Evolutionary conservation across 495 filamentous ascomycete species (phyloP).

Genomic region (Aspergillus olivimuriae): DNA sequence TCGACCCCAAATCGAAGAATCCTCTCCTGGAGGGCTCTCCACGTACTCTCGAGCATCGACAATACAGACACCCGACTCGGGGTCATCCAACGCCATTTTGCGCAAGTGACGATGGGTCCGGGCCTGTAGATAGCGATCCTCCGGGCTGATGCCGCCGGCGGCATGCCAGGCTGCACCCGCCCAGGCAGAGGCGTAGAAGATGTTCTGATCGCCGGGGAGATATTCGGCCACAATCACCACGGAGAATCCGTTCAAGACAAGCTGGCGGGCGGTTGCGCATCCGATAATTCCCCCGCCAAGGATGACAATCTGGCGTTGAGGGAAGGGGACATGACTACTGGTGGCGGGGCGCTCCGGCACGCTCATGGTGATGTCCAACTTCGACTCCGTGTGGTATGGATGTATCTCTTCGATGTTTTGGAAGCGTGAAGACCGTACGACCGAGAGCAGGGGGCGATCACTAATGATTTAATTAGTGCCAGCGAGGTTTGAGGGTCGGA

Average conservation of each 20-base stretch:
- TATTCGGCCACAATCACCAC: slow-evolving; percentile 37
- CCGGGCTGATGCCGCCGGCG: slow-evolving; percentile 31
- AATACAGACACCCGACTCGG: slow-evolving; percentile 31
- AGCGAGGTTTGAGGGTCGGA: too few relatives aligned
- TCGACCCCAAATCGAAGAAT: slow-evolving; percentile 35
- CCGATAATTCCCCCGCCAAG: slow-evolving; percentile 40
- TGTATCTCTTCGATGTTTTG: too few relatives aligned
- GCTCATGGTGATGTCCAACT: slow-evolving; percentile 4
- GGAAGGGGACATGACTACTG: too few relatives aligned
- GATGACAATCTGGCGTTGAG: slow-evolving; percentile 35
- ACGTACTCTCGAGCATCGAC: slow-evolving; percentile 35
- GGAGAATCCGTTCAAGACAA: slow-evolving; percentile 32
- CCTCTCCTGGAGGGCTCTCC: slow-evolving; percentile 26
- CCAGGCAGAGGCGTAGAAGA: slow-evolving; percentile 41
- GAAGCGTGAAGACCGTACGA: too few relatives aligned
- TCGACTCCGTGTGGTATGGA: slow-evolving; percentile 17
- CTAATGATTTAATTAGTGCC: too few relatives aligned
- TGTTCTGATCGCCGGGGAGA: slow-evolving; percentile 35
- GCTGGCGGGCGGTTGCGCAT: slow-evolving; percentile 34
- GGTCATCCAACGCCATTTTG: slow-evolving; percentile 33
- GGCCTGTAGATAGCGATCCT: slow-evolving; percentile 35
- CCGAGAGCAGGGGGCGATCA: too few relatives aligned
- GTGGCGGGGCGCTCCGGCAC: too few relatives aligned
- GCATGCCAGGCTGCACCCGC: slow-evolving; percentile 43
- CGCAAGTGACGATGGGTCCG: slow-evolving; percentile 33